Conservation (phyloP, 768 basidiomycete genomes). For the Calocybe gangraenosa region DNA sequence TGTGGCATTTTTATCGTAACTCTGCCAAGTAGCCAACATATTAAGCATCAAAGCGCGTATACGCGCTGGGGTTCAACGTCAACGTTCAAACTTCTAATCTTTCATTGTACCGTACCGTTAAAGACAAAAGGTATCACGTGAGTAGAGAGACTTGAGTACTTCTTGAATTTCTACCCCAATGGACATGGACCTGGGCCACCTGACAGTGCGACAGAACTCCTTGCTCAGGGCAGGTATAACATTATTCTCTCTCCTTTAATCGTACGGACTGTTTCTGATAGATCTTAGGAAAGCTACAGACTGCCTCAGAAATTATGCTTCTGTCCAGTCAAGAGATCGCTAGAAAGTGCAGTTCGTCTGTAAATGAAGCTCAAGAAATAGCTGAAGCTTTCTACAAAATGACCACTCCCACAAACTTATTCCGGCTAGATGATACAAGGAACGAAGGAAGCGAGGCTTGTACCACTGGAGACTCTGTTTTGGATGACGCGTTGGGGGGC, state of each 20-base stretch:
- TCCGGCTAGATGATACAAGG: slow-evolving; percentile 35
- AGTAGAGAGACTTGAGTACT: too few species aligned
- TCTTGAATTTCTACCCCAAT: too few species aligned
- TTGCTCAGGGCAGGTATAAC: slow-evolving; percentile 27
- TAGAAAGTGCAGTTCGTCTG: slow-evolving; percentile 49
- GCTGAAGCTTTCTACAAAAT: slow-evolving; percentile 46
- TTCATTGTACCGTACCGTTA: too few species aligned
- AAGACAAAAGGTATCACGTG: too few species aligned
- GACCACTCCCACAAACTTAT: slow-evolving; percentile 31
- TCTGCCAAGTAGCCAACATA: too few species aligned
- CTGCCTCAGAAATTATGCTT: slow-evolving; percentile 47
- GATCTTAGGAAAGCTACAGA: slow-evolving; percentile 42
- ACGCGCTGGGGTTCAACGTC: too few species aligned
- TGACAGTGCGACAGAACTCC: slow-evolving; percentile 8
- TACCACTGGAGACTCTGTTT: slow-evolving; percentile 66
- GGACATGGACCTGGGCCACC: not conserved
- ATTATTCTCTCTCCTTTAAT: not conserved
- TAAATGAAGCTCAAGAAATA: slow-evolving; percentile 44
- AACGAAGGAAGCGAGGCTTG: slow-evolving; percentile 42
- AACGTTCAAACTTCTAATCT: too few species aligned
- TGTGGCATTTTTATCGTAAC: too few species aligned
- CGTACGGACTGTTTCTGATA: not conserved
- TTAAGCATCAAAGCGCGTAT: too few species aligned
- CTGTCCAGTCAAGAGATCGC: slow-evolving; percentile 47
- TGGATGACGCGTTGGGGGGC: slow-evolving; percentile 74